Evolutionary conservation across 345 rosid species (phyloP), one percentile per base, ranked within the genome.

Genomic region (Cardiospermum halicacabum): DNA sequence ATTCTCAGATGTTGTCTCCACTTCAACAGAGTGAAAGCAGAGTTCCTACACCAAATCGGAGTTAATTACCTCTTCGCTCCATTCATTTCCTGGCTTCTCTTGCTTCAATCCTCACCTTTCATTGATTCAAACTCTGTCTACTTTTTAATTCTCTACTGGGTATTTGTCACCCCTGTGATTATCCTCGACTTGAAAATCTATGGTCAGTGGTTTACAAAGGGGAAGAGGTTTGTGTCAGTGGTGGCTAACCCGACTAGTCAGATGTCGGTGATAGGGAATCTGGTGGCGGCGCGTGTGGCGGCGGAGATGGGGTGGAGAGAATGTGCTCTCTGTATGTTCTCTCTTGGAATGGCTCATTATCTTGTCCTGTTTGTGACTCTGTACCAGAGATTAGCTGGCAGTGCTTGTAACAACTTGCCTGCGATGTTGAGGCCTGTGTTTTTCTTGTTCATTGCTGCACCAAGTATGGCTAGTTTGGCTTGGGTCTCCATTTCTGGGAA

Each of bases 1-100:
- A 63, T 66, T 45, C 69, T 78, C 2, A 77, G 73, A 50, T 81
- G 85, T 68, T 7, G 73, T 12, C 74, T 77, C 58, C 65, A 58
- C 71, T 81, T 73, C 36, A 51, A 77, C 51, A 65, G 45, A 75
- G 82, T 84, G 64, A 71, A 77, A 49, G 69, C 69, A n/a, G 89
- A 84, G 83, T 84, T 84, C 73, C 30, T 74, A 51, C 79, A 84
- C 63, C 74, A 65, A 47, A 48, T 76, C 2, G 69, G 80, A 24
- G 77, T 65, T 22, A 76, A 72, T 58, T 72, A 72, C 62, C 27
- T 76, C 40, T 76, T 68, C 11, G 72, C 77, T 1, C 80, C 80
- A 0, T 76, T 65, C 71, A 76, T 71, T 31, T 76, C 74, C 3
- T 72, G 70, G 67, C 76, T 76, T 56, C 71, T 76, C 40, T 65